Evolutionary conservation across 2,329 filamentous ascomycete species (phyloP).

Genomic region (Aureobasidium vineae): DNA sequence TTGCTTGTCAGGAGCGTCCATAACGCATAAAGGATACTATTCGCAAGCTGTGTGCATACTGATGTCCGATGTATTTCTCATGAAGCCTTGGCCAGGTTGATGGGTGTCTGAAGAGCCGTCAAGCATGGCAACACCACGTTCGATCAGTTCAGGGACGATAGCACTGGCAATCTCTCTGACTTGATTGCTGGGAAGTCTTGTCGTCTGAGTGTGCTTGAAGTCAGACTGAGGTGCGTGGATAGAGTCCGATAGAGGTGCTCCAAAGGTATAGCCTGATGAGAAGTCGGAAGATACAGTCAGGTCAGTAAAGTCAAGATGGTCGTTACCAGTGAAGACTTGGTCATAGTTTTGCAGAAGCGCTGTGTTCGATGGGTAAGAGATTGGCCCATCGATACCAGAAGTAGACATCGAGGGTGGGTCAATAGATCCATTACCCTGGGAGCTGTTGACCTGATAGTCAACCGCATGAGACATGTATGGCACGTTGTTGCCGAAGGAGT

Average conservation of each 20-base stretch:
- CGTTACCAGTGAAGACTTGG: background rate
- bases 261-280: conserved; percentile 24
- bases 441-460: conserved; percentile 23
- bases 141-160: conserved; percentile 20
- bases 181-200: conserved; percentile 35
- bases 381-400: background rate
- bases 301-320: conserved; percentile 30
- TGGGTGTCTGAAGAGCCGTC: background rate
- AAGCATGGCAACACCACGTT: background rate
- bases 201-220: background rate
- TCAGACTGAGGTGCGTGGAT: background rate
- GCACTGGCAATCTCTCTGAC: conserved; percentile 33
- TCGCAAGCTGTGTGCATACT: conserved; percentile 39
- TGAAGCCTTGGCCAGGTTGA: background rate
- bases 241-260: background rate
- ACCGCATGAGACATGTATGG: conserved; percentile 30
- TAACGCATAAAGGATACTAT: conserved; percentile 35
- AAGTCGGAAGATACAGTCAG: conserved; percentile 26
- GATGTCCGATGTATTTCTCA: conserved; percentile 34
- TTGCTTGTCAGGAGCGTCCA: conserved; percentile 31
- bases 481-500: conserved; percentile 6
- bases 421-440: background rate
- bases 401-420: background rate
- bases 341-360: background rate
- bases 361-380: background rate